Conservation (phyloP, 2,329 filamentous ascomycete genomes). For the Pseudogymnoascus sp. region DNA sequence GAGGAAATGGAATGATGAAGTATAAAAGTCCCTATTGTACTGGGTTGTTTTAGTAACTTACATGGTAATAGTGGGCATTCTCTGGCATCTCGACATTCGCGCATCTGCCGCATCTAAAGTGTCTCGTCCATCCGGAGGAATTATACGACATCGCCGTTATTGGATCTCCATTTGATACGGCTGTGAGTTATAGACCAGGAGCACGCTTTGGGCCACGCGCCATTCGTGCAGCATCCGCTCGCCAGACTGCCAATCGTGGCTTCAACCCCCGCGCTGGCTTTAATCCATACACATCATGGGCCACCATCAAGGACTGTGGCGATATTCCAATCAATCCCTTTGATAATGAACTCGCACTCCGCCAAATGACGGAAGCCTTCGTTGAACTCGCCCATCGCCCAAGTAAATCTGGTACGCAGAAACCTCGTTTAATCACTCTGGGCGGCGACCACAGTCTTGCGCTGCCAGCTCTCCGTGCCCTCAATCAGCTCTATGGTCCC, state of each 20-base stretch:
- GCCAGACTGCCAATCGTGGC: slow-evolving; percentile 71
- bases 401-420: slow-evolving; percentile 14
- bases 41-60: background rate
- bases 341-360: slow-evolving; percentile 73
- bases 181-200: slow-evolving; percentile 61
- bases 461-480: slow-evolving; percentile 59
- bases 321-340: slow-evolving; percentile 83
- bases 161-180: slow-evolving; percentile 68
- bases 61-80: slow-evolving; percentile 48
- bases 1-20: background rate
- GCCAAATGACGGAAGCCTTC: slow-evolving; percentile 79
- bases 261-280: slow-evolving; percentile 76
- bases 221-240: slow-evolving; percentile 74
- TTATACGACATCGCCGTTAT: slow-evolving; percentile 65
- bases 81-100: slow-evolving; percentile 70
- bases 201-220: slow-evolving; percentile 81
- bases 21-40: background rate
- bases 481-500: slow-evolving; percentile 55
- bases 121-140: slow-evolving; percentile 56
- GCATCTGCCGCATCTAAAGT: slow-evolving; percentile 61
- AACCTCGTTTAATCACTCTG: slow-evolving; percentile 56
- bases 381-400: slow-evolving; percentile 50
- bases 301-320: slow-evolving; percentile 76
- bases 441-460: slow-evolving; percentile 69
- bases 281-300: slow-evolving; percentile 78